Evolutionary conservation across 441 rosid genomes (phyloP).

Genomic region (Jatropha podagrica): DNA sequence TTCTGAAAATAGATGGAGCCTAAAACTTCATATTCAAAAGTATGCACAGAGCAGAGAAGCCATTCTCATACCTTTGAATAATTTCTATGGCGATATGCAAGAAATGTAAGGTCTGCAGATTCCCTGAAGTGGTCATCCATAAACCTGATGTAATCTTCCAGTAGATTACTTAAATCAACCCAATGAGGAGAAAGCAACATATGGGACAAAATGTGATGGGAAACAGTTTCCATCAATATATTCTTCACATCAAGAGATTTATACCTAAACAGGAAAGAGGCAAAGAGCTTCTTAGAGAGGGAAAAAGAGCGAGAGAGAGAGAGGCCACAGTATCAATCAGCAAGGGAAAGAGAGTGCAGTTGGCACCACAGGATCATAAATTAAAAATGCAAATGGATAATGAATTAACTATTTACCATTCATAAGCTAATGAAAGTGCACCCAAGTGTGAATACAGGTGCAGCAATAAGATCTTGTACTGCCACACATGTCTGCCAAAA

Average conservation of each 20-base stretch:
- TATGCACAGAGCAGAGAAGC: background rate
- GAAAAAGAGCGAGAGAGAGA: background rate
- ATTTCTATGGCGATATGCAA: constrained; percentile 97
- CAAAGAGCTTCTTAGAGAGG: constrained; percentile 10
- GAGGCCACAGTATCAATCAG: background rate
- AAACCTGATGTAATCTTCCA: constrained; percentile 91
- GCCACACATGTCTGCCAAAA: constrained; percentile 76
- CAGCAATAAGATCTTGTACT: constrained; percentile 83
- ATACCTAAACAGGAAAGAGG: constrained; percentile 52
- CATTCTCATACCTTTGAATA: constrained; percentile 76
- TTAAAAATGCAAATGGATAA: constrained; percentile 9
- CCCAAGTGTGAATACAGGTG: constrained; percentile 91
- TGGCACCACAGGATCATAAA: background rate
- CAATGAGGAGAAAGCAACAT: constrained; percentile 88
- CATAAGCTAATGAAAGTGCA: constrained; percentile 71
- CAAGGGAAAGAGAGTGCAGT: background rate
- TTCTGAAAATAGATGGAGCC: no score
- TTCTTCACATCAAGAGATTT: constrained; percentile 95
- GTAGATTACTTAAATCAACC: constrained; percentile 63
- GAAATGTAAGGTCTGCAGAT: constrained; percentile 97
- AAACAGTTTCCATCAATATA: constrained; percentile 90
- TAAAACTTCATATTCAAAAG: background rate
- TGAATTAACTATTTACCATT: constrained; percentile 51
- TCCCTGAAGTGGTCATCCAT: constrained; percentile 99
- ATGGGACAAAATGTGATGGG: constrained; percentile 87